Percentiles rank a stretch among this genome's conserved stretches.
phyloP scores from a whole-genome alignment of 2,329 filamentous ascomycete genomes.

The Cytospora piceicola region DNA sequence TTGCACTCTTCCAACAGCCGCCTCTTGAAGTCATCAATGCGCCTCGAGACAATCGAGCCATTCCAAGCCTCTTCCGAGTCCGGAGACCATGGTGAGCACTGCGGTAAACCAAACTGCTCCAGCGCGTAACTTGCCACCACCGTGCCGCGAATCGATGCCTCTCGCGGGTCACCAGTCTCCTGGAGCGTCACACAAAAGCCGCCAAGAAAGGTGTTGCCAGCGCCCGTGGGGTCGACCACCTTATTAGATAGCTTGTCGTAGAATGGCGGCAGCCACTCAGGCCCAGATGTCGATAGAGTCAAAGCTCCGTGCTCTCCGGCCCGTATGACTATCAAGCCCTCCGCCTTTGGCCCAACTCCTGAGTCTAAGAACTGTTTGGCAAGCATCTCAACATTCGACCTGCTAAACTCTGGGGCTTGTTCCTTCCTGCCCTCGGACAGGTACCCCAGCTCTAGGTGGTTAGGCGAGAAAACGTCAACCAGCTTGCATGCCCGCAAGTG shows the following conservation, averaged over 20 bases:
- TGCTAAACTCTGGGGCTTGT: neutral
- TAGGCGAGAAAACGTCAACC: slow-evolving; percentile 43
- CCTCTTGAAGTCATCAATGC: neutral
- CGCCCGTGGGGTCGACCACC: slow-evolving; percentile 43
- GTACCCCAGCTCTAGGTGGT: slow-evolving; percentile 41
- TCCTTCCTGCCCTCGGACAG: slow-evolving; percentile 32
- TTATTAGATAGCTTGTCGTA: slow-evolving; percentile 28
- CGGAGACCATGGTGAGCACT: neutral
- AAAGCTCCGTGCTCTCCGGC: slow-evolving; percentile 21
- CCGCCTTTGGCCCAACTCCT: slow-evolving; percentile 10
- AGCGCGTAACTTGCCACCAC: slow-evolving; percentile 42
- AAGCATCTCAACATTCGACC: neutral
- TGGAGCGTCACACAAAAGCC: slow-evolving; percentile 38
- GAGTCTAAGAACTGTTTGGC: slow-evolving; percentile 4
- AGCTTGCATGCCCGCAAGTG: slow-evolving; percentile 34
- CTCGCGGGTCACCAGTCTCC: slow-evolving; percentile 31
- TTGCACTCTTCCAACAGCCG: neutral
- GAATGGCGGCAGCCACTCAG: slow-evolving; percentile 39
- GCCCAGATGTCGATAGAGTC: slow-evolving; percentile 7
- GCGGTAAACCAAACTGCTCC: slow-evolving; percentile 40
- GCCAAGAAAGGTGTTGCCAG: slow-evolving; percentile 43
- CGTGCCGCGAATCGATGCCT: slow-evolving; percentile 39
- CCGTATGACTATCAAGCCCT: slow-evolving; percentile 10
- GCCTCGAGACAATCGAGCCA: neutral
- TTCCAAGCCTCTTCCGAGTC: neutral